These are phyloP conservation scores for Xylaria sp. DNA, from an alignment of 495 filamentous ascomycete genomes.

Conservation along the genomic window DNA sequence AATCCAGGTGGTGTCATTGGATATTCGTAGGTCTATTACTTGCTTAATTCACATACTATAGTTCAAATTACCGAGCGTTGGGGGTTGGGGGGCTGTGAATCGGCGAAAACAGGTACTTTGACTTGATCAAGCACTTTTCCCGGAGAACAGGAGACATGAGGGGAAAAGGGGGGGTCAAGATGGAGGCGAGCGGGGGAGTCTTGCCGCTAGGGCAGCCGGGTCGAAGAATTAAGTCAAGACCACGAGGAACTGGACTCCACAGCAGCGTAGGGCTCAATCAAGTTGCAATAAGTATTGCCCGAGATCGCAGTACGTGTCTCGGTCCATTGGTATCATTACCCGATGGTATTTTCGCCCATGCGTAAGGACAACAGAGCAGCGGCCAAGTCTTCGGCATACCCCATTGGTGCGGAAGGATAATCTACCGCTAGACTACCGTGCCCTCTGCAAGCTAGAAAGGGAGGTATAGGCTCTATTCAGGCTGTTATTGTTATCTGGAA, in stretches of 20 bases:
- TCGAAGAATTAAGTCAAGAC: background rate
- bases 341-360: background rate
- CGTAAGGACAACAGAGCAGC: background rate
- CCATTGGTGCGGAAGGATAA: slow-evolving; percentile 7
- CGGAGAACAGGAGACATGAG: slow-evolving; percentile 8
- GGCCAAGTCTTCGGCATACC: slow-evolving; percentile 8
- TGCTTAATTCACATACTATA: too few relatives aligned
- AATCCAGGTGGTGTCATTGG: background rate
- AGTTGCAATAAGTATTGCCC: background rate
- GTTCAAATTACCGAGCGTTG: background rate
- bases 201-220: slow-evolving; percentile 2
- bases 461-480: slow-evolving; percentile 10
- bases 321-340: slow-evolving; percentile 7
- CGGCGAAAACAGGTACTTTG: background rate
- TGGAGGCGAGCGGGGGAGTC: slow-evolving; percentile 17
- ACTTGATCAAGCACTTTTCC: slow-evolving; percentile 1
- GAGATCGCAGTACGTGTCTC: slow-evolving; percentile 19
- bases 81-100: background rate
- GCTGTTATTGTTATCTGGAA: slow-evolving; percentile 14
- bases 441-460: slow-evolving; percentile 13
- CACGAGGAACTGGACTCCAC: background rate
- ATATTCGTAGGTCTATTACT: background rate
- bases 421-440: slow-evolving; percentile 5
- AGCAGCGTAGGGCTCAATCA: background rate
- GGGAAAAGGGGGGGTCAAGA: slow-evolving; percentile 9